Evolutionary conservation across 164 flowering plant species (phyloP).

Genomic region (Magnolia changhungtana): DNA sequence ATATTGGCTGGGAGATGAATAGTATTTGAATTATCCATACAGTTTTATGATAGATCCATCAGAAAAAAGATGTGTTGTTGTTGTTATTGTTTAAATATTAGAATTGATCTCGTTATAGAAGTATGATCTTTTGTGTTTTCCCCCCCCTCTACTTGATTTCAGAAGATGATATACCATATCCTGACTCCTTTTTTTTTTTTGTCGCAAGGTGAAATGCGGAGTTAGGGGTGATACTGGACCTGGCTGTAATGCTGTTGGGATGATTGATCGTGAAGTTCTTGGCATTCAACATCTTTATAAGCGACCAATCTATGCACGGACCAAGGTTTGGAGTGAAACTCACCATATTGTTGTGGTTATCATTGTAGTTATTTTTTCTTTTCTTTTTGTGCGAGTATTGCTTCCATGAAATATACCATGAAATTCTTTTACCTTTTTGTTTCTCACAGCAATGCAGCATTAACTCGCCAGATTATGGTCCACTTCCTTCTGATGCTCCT

Average conservation of each 20-base stretch:
- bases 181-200: background rate
- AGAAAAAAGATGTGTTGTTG: background rate
- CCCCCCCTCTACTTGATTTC: background rate
- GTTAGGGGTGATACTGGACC: conserved; percentile 77
- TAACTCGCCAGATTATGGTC: conserved; percentile 68
- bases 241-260: conserved; percentile 79
- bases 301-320: conserved; percentile 57
- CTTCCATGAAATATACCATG: background rate
- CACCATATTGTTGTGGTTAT: background rate
- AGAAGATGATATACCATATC: background rate
- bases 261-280: conserved; percentile 64
- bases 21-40: no score
- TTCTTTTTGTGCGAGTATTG: background rate
- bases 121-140: background rate
- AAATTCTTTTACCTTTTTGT: background rate
- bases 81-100: background rate
- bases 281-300: conserved; percentile 64
- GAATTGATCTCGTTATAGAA: background rate
- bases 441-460: conserved; percentile 61
- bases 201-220: conserved; percentile 67
- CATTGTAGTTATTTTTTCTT: background rate
- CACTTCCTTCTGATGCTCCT: conserved; percentile 71
- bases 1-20: background rate
- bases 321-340: conserved; percentile 31
- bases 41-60: background rate